Conservation (phyloP, 1,284 basidiomycete genomes). For the Lentinula novae-zelandiae region DNA sequence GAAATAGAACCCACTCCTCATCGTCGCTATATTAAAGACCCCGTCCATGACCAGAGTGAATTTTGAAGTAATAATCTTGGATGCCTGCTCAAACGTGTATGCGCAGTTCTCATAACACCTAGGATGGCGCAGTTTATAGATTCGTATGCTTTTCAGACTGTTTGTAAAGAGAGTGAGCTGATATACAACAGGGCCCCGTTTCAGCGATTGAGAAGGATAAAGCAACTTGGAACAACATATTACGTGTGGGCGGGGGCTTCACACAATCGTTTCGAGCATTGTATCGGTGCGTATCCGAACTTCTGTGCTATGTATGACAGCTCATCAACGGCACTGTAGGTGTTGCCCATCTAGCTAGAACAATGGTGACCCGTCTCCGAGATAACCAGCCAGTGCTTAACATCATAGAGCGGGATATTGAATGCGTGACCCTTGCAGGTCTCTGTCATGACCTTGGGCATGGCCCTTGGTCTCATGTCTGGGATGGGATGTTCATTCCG, state of each 20-base stretch:
- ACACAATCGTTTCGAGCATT: conserved; percentile 80
- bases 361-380: conserved; percentile 54
- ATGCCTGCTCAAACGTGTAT: background rate
- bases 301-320: background rate
- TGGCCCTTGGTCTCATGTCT: conserved; percentile 74
- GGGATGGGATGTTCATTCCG: conserved; percentile 66
- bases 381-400: conserved; percentile 56
- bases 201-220: conserved; percentile 68
- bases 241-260: conserved; percentile 73
- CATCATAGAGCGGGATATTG: conserved; percentile 64
- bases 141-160: conserved; percentile 31
- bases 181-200: conserved; percentile 48
- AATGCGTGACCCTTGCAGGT: conserved; percentile 67
- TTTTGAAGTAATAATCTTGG: conserved; percentile 4
- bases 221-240: conserved; percentile 73
- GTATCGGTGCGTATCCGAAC: conserved; percentile 46
- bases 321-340: conserved; percentile 28
- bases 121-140: conserved; percentile 40
- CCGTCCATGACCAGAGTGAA: conserved; percentile 47
- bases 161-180: background rate
- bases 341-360: conserved; percentile 65
- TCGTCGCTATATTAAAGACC: conserved; percentile 32
- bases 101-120: conserved; percentile 21
- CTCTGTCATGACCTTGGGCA: conserved; percentile 73
- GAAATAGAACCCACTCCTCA: background rate